Evolutionary conservation across 805 yeast genomes (phyloP).

Genomic region (Kodamaea neixiangensis): DNA sequence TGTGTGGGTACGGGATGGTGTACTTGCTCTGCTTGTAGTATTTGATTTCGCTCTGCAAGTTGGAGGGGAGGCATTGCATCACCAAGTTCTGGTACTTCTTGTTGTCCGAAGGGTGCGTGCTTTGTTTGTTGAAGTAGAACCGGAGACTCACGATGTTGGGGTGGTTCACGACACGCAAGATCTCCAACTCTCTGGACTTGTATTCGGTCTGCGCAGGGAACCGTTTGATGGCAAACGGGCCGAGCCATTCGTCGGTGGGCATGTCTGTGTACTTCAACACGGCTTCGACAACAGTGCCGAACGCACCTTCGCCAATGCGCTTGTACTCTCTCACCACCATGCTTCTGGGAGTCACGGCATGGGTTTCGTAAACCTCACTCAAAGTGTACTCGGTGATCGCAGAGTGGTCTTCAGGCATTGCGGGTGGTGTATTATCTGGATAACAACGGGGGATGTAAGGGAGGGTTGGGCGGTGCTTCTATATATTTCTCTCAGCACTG

Average conservation of each 20-base stretch:
- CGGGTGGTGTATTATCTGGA: not conserved
- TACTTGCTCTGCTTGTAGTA: constrained; percentile 61
- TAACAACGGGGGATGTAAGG: not conserved
- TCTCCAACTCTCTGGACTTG: constrained; percentile 78
- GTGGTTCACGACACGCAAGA: constrained; percentile 71
- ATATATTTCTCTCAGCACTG: not conserved
- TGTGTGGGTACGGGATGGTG: constrained; percentile 69
- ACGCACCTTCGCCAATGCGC: constrained; percentile 83
- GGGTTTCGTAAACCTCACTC: constrained; percentile 58
- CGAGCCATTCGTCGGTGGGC: constrained; percentile 52
- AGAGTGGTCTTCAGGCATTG: constrained; percentile 8
- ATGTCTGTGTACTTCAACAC: constrained; percentile 41
- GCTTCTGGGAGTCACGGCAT: constrained; percentile 50
- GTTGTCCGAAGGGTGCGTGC: constrained; percentile 52
- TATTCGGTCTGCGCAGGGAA: constrained; percentile 89
- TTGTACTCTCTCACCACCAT: constrained; percentile 74
- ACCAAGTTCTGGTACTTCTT: constrained; percentile 77
- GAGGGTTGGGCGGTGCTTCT: not conserved
- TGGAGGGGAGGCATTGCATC: constrained; percentile 86
- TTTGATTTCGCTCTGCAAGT: constrained; percentile 73
- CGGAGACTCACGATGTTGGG: constrained; percentile 75
- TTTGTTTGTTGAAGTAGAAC: constrained; percentile 69
- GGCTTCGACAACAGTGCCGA: constrained; percentile 83
- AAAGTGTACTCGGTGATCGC: constrained; percentile 34
- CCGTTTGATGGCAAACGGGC: constrained; percentile 82